phyloP scores from a whole-genome alignment of 2,329 filamentous ascomycete genomes.

The Hymenoscyphus scutula region DNA sequence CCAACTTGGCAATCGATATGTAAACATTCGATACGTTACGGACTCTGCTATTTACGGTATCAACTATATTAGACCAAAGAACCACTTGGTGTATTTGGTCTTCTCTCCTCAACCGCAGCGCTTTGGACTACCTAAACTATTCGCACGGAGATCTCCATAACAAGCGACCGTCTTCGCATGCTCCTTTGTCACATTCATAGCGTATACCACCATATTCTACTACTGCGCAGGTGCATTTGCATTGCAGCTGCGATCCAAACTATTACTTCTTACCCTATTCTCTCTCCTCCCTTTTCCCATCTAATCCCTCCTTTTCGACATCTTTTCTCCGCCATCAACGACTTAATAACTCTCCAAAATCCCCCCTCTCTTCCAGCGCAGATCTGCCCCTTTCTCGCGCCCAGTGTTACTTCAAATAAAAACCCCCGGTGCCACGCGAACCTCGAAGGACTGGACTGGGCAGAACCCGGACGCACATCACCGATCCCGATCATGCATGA shows the following conservation, averaged over 20 bases:
- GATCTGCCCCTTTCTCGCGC: not conserved
- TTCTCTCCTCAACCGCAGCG: not conserved
- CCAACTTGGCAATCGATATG: not conserved
- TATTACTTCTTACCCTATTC: too few relatives aligned
- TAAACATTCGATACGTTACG: not conserved
- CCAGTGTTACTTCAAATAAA: not conserved
- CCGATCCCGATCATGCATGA: constrained; percentile 8
- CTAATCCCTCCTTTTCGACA: too few relatives aligned
- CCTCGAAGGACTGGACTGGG: not conserved
- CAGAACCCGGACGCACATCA: not conserved
- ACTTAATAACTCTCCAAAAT: too few relatives aligned
- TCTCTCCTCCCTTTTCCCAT: too few relatives aligned
- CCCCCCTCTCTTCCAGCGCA: too few relatives aligned
- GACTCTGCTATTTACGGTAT: too few relatives aligned
- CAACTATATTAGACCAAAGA: not conserved
- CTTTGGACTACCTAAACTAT: not conserved
- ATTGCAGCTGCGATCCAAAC: not conserved
- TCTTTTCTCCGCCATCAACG: too few relatives aligned
- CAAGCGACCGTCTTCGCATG: not conserved
- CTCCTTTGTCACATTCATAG: not conserved
- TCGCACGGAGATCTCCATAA: not conserved
- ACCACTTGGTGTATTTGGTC: not conserved
- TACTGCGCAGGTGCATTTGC: not conserved
- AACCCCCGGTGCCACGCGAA: not conserved
- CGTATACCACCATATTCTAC: not conserved